Conservation (phyloP, 2,329 filamentous ascomycete species). For the Chrysoporthe deuterocubensis region DNA sequence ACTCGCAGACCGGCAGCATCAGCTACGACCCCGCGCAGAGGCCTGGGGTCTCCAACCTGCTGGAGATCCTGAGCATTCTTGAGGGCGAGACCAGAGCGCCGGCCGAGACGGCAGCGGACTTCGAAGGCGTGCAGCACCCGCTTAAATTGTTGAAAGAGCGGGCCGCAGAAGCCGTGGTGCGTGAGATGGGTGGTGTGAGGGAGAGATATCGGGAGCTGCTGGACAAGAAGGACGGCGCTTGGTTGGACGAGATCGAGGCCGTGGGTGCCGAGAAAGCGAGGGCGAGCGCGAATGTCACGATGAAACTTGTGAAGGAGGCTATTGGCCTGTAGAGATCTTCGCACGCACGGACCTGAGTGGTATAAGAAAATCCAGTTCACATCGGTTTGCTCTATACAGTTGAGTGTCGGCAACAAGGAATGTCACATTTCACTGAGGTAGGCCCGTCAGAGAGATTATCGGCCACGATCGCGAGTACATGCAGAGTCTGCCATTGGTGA, state of each 20-base stretch:
- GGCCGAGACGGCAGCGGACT: slow-evolving; percentile 44
- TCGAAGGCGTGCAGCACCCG: slow-evolving; percentile 39
- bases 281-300: slow-evolving; percentile 62
- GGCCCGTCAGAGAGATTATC: background rate
- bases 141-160: slow-evolving; percentile 51
- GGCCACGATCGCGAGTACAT: background rate
- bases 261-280: slow-evolving; percentile 66
- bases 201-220: slow-evolving; percentile 49
- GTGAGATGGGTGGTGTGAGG: slow-evolving; percentile 53
- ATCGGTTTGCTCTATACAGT: background rate
- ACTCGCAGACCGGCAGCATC: slow-evolving; percentile 63
- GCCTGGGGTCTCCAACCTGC: slow-evolving; percentile 85
- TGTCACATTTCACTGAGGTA: background rate
- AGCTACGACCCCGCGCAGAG: slow-evolving; percentile 71
- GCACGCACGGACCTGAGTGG: background rate
- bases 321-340: slow-evolving; percentile 49
- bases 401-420: background rate
- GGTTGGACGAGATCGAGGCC: slow-evolving; percentile 61
- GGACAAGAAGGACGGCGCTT: slow-evolving; percentile 47
- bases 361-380: background rate
- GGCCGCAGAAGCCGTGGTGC: slow-evolving; percentile 61
- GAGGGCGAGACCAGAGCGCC: slow-evolving; percentile 42
- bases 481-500: background rate
- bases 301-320: slow-evolving; percentile 55
- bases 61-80: slow-evolving; percentile 79